These are phyloP conservation scores for Paramarasmius palmivorus DNA, from an alignment of 1,284 basidiomycete genomes.

Conservation along the genomic window DNA sequence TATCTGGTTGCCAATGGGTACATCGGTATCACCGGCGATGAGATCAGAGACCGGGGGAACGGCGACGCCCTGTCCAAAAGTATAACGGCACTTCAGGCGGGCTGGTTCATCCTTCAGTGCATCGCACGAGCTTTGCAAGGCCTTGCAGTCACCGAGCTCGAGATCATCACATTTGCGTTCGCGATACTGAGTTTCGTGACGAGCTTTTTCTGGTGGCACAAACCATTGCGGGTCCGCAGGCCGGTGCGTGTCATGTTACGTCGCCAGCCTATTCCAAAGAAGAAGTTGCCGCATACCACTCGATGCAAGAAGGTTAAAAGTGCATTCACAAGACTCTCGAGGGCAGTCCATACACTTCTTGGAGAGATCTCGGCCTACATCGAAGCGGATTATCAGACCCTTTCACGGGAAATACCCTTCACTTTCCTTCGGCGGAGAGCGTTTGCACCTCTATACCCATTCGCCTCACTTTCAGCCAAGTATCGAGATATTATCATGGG, in stretches of 20 bases:
- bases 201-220: conserved; percentile 19
- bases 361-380: too few species aligned
- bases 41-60: conserved; percentile 10
- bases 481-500: too few species aligned
- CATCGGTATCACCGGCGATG: neutral
- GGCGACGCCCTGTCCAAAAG: conserved; percentile 6
- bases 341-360: too few species aligned
- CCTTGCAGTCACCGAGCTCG: conserved; percentile 13
- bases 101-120: conserved; percentile 6
- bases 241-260: conserved; percentile 8
- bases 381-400: too few species aligned
- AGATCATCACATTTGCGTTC: conserved; percentile 19
- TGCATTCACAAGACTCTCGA: too few species aligned
- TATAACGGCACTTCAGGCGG: conserved; percentile 1
- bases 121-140: neutral
- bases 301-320: too few species aligned
- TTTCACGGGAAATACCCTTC: too few species aligned
- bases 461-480: too few species aligned
- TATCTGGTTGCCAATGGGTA: neutral
- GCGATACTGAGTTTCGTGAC: conserved; percentile 15
- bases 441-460: too few species aligned
- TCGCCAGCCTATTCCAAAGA: too few species aligned
- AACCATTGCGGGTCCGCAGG: conserved; percentile 15
- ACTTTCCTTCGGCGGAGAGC: too few species aligned
- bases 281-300: too few species aligned